phyloP scores from a whole-genome alignment of 2,329 filamentous ascomycete species.

The Boeremia exigua region DNA sequence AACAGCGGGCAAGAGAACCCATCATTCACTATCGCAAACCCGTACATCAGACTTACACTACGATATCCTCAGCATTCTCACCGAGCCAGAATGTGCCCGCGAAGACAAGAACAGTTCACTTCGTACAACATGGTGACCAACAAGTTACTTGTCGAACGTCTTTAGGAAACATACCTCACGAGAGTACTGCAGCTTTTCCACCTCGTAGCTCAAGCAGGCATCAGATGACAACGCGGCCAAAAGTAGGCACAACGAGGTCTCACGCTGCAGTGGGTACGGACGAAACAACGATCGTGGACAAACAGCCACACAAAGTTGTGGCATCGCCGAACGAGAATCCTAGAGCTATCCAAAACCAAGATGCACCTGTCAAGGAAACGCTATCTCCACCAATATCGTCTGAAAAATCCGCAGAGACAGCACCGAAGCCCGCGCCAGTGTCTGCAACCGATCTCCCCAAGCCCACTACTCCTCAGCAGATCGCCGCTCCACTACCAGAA shows the following conservation, averaged over 20 bases:
- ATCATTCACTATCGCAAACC: not conserved
- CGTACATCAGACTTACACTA: not conserved
- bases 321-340: too few species aligned
- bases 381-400: too few species aligned
- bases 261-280: too few species aligned
- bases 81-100: not conserved
- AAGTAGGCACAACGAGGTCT: not conserved
- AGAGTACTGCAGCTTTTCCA: not conserved
- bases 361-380: too few species aligned
- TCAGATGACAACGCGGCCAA: not conserved
- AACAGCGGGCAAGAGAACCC: not conserved
- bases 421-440: too few species aligned
- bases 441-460: too few species aligned
- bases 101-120: not conserved
- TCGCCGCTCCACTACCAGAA: not conserved
- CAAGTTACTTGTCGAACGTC: not conserved
- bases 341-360: too few species aligned
- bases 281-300: too few species aligned
- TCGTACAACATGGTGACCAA: not conserved
- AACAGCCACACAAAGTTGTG: too few species aligned
- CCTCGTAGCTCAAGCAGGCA: not conserved
- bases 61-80: not conserved
- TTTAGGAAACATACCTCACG: not conserved
- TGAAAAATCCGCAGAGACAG: too few species aligned
- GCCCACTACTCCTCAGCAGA: not conserved